Base-by-base conservation (phyloP, 352 stramenopile genomes). In the Pythium myriotylum region DNA sequence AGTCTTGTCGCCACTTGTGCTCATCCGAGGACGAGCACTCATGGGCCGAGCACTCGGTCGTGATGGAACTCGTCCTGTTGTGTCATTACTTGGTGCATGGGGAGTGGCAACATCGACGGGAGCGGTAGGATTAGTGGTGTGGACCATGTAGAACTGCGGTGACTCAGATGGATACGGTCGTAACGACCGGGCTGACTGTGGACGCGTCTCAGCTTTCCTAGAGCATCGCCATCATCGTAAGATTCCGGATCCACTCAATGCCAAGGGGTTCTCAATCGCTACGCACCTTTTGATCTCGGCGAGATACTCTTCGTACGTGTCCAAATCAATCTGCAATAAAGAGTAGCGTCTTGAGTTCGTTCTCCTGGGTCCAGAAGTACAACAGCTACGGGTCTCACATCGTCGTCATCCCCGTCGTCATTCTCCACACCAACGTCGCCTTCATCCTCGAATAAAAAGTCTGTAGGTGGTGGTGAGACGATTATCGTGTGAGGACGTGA, bases 281-380 rank as follows among this genome's bases (percentile, higher is more conserved):
- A n/a, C 27, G 24, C 46, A 87, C 79, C 66, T 70, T 70, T 76
- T 74, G 27, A 87, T 73, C 10, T 79, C 74, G 14, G 70, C 56
- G 13, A 84, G 67, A 49, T 88, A 89, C 16, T 75, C 71, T 51
- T 89, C 80, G 26, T 88, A 88, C 43, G 69, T 70, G 33, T 89
- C 80, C 24, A 89, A 68, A 37, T 89, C 72, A 37, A 89, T 72
- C 80, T 89, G 43, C 19, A 19, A 33, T 24, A 16, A 16, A 14
- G 16, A 10, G 19, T 51, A 24, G 19, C n/a, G n/a, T n/a, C n/a
- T n/a, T n/a, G n/a, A n/a, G n/a, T n/a, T n/a, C n/a, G n/a, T n/a
- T n/a, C n/a, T n/a, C n/a, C n/a, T n/a, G n/a, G n/a, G n/a, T n/a
- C n/a, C n/a, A n/a, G n/a, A n/a, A n/a, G n/a, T n/a, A n/a, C n/a